Evolutionary conservation across 179 eudicot species (phyloP), one percentile per base, ranked within the genome.

Genomic region (Amaranthus tricolor): DNA sequence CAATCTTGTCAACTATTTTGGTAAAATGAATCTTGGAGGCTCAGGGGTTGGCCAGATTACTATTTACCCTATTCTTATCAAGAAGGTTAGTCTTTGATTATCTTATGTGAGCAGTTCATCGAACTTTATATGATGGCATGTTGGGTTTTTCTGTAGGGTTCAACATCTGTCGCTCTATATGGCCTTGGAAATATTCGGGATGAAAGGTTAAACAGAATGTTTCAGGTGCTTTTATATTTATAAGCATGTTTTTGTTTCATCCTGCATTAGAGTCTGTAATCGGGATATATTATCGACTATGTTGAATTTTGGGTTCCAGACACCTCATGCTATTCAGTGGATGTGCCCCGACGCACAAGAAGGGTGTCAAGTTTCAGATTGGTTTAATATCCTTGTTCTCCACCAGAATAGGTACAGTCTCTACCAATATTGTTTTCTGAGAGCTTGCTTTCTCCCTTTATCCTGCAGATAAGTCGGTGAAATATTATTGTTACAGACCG

Each of bases 321-420:
- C 99, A n/a, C 99, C 99, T 15, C 99, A 96, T 85, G 94, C 98
- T 53, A 94, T 96, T 72, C 99, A 96, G 80, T 96, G 99, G 99
- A 96, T 96, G 92, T 87, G 99, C 57, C 99, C 99, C 71, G 99
- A 95, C 85, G 85, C 86, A 78, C 92, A 89, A 79, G 92, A 88
- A 76, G 94, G 85, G 43, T 90, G 88, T 79, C 82, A 93, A 84
- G 88, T 89, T 70, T 86, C 98, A 74, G 99, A 96, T 77, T 96
- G 99, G 99, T 96, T 96, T 81, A 96, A 91, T 83, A 91, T 96
- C 77, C 85, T 96, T 67, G 92, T 88, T 78, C 98, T 96, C 72
- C 99, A 96, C 76, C 99, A 96, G 74, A 96, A 96, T 84, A 89
- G 99, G 99, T 96, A 71, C 51, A 68, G 45, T n/a, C 62, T 17